Base-by-base conservation (phyloP, 2,329 filamentous ascomycete species). In the Endoconidiophora polonica region DNA sequence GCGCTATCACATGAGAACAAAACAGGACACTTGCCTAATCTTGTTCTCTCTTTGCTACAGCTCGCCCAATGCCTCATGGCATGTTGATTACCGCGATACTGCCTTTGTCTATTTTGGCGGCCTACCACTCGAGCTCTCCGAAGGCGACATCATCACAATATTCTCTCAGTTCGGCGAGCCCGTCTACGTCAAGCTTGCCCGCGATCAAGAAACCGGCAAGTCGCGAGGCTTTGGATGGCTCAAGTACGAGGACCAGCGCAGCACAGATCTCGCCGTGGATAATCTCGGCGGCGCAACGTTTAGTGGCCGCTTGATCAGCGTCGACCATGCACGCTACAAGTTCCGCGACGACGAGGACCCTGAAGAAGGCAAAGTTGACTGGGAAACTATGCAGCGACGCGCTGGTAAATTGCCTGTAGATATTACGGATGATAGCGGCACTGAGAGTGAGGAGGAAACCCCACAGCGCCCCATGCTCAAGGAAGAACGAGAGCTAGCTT, bases 161-260 rank as follows among this genome's bases (percentile, higher is more conserved):
- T 98, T 96, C 70, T 94, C 87, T 5, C 91, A 98, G 64, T 98
- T 82, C 61, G 91, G 91, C 58, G 90, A 96, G 62, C 93, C 93
- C 2, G 85, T 88, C 2, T 93, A 90, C 66, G 73, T 98, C 53
- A 93, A 95, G 59, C 77, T 98, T 10, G 80, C 83, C 44, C 86
- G 91, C 60, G 91, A 98, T 71, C 91, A 91, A 62, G 93, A 96
- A 62, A 93, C 88, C 0, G 91, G 91, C 54, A 95, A 94, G 66
- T 93, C 85, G 54, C 83, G 83, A 57, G 91, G 91, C 0, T 98
- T 96, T 61, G 87, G 83, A 2, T 98, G 93, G 73, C 73, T 98
- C 52, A 98, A 98, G 62, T 98, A 96, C 65, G 91, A 98, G 63
- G 90, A 98, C 65, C 91, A 98, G 68, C 76, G 90, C 57, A 95